These are phyloP conservation scores for Bruguiera parviflora DNA, from an alignment of 345 rosid genomes.

Conservation along the genomic window DNA sequence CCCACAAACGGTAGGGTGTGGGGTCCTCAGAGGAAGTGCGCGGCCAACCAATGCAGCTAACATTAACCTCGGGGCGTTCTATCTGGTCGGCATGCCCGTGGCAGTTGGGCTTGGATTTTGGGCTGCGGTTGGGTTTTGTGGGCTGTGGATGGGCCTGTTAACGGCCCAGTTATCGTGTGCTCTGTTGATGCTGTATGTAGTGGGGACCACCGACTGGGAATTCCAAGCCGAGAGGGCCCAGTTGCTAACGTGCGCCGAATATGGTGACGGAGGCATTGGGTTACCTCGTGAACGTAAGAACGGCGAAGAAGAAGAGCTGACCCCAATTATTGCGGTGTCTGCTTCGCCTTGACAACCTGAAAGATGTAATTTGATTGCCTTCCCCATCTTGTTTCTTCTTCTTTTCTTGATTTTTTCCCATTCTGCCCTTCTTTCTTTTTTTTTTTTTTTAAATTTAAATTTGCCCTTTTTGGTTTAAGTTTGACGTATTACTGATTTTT, in stretches of 20 bases:
- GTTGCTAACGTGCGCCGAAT: constrained; percentile 42
- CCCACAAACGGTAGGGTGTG: constrained; percentile 95
- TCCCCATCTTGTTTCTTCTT: too few species aligned
- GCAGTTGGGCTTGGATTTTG: constrained; percentile 76
- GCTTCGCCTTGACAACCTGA: constrained; percentile 7
- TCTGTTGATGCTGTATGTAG: constrained; percentile 76
- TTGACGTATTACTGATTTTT: neutral
- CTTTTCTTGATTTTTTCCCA: neutral
- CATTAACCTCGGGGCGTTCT: constrained; percentile 87
- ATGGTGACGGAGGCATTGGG: constrained; percentile 17
- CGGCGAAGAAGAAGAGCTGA: constrained; percentile 35
- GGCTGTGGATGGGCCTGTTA: constrained; percentile 81
- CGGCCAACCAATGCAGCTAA: constrained; percentile 83
- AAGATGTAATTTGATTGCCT: neutral
- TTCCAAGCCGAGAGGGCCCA: constrained; percentile 59
- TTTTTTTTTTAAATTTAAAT: neutral
- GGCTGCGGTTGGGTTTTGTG: constrained; percentile 64
- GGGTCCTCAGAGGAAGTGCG: constrained; percentile 83
- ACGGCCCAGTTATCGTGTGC: constrained; percentile 89
- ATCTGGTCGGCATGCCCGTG: constrained; percentile 90
- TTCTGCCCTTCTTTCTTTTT: too few species aligned
- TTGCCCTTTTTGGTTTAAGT: neutral
- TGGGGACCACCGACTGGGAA: constrained; percentile 83
- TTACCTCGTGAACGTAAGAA: constrained; percentile 9
- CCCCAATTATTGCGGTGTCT: constrained; percentile 28